A percentile compares a stretch with the other conserved stretches of the same genome.
Conservation (phyloP, 2,329 filamentous ascomycete species). For the Nothophoma quercina region DNA sequence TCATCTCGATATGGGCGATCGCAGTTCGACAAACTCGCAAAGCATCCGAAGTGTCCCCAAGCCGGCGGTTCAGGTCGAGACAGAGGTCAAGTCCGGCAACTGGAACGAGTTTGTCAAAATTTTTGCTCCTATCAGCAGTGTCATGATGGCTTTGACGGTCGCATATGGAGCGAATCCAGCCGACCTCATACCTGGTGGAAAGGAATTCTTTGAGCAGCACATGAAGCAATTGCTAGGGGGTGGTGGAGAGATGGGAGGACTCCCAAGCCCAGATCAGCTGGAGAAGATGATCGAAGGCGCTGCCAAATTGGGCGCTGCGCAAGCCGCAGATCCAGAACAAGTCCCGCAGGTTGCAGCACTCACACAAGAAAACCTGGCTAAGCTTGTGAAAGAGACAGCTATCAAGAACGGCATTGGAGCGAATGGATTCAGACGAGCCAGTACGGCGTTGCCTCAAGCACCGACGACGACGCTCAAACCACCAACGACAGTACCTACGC, state of each 20-base stretch:
- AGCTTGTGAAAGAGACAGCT: slow-evolving; percentile 49
- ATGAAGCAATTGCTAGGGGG: slow-evolving; percentile 42
- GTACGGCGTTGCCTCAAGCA: slow-evolving; percentile 36
- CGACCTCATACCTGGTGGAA: slow-evolving; percentile 46
- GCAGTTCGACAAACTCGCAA: slow-evolving; percentile 44
- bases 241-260: slow-evolving; percentile 43
- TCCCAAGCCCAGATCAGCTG: slow-evolving; percentile 46
- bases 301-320: slow-evolving; percentile 41
- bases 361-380: slow-evolving; percentile 49
- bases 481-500: slow-evolving; percentile 24
- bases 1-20: slow-evolving; percentile 47
- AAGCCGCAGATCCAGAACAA: slow-evolving; percentile 37
- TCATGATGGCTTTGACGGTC: slow-evolving; percentile 57
- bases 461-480: slow-evolving; percentile 33
- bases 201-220: slow-evolving; percentile 46
- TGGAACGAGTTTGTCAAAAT: slow-evolving; percentile 62
- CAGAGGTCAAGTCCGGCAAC: slow-evolving; percentile 58
- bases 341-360: slow-evolving; percentile 39
- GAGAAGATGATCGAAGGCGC: slow-evolving; percentile 49
- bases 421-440: slow-evolving; percentile 38
- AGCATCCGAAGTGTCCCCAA: slow-evolving; percentile 43
- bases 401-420: slow-evolving; percentile 47
- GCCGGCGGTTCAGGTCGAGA: slow-evolving; percentile 56
- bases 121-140: slow-evolving; percentile 60
- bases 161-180: slow-evolving; percentile 52